Evolutionary conservation across 345 rosid species (phyloP).

Genomic region (Odontarrhena argentea): DNA sequence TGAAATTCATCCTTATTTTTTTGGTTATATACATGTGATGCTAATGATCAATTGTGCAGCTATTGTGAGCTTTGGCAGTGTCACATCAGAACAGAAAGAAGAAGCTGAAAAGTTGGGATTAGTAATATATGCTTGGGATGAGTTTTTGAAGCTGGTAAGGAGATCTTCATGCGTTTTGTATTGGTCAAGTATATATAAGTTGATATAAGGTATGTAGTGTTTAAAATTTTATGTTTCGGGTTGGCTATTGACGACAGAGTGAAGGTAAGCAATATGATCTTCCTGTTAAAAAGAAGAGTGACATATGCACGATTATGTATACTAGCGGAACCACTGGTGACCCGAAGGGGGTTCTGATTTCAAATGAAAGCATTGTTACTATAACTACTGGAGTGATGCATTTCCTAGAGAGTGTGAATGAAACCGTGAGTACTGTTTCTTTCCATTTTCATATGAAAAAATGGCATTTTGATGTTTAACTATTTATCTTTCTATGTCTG

Average conservation of each 20-base stretch:
- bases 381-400: conserved; percentile 71
- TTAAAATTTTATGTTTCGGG: neutral
- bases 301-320: conserved; percentile 95
- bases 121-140: conserved; percentile 71
- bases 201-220: neutral
- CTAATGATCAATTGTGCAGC: conserved; percentile 48
- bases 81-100: conserved; percentile 57
- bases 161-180: neutral
- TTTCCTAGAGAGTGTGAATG: conserved; percentile 63
- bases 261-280: conserved; percentile 67
- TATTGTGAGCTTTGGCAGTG: conserved; percentile 81
- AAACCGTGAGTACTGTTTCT: conserved; percentile 49
- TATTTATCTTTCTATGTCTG: neutral
- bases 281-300: conserved; percentile 64
- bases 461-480: neutral
- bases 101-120: conserved; percentile 63
- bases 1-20: neutral
- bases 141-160: conserved; percentile 66
- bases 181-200: neutral
- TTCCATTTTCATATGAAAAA: neutral
- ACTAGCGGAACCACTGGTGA: conserved; percentile 99
- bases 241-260: conserved; percentile 50
- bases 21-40: neutral
- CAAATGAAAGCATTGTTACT: conserved; percentile 82
- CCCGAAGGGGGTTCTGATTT: conserved; percentile 93